Percentiles rank a stretch among this genome's conserved stretches.
Evolutionary conservation across 257 asterid species (phyloP).

Genomic region (Henckelia pumila): DNA sequence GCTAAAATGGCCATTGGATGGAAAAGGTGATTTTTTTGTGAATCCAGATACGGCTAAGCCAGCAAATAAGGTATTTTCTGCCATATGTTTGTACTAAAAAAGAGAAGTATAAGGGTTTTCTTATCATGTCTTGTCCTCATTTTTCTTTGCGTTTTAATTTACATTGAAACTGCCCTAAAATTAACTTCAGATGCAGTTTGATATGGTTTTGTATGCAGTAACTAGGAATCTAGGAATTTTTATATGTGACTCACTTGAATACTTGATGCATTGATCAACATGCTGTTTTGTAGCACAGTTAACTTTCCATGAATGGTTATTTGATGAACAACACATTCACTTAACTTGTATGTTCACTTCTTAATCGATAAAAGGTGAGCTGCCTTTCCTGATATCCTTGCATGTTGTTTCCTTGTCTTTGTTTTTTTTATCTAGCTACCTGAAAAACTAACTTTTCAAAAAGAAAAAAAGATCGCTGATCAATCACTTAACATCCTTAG

Average conservation of each 20-base stretch:
- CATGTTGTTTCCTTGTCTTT: neutral
- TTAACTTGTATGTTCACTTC: neutral
- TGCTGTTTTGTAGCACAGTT: neutral
- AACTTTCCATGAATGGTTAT: neutral
- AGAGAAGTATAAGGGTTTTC: conserved; percentile 14
- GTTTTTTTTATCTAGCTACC: neutral
- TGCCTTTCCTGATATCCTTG: neutral
- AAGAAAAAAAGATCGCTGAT: neutral
- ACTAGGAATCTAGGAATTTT: neutral
- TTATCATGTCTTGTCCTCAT: conserved; percentile 3
- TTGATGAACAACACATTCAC: neutral
- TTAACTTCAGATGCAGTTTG: neutral
- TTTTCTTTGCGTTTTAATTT: conserved; percentile 4
- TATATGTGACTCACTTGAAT: neutral
- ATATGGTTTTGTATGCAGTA: neutral
- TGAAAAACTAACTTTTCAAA: too few relatives aligned
- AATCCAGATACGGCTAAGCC: conserved; percentile 53
- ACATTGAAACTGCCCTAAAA: neutral
- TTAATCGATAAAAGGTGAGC: too few relatives aligned
- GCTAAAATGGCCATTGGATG: conserved; percentile 90
- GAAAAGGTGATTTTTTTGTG: conserved; percentile 68
- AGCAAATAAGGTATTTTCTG: conserved; percentile 37
- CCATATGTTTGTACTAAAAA: conserved; percentile 8
- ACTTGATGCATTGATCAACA: conserved; percentile 9
- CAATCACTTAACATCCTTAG: neutral